Base-by-base conservation (phyloP, 345 rosid genomes). In the Populus davidiana region DNA sequence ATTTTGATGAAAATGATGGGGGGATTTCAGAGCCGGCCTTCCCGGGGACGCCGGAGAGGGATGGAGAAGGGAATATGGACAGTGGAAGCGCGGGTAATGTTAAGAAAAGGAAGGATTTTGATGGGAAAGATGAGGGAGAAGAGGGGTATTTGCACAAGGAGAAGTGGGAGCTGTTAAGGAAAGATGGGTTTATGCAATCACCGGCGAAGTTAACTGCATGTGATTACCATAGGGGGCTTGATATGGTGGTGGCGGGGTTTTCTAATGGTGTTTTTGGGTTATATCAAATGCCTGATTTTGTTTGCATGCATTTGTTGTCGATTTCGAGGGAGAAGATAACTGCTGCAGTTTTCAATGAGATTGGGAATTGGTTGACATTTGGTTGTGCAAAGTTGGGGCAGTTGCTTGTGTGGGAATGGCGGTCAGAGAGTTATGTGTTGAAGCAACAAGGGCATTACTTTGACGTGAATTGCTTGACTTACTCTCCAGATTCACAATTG, bases 371-470 rank as follows among this genome's bases (percentile, higher is more conserved):
- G 98, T 83, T 96, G 88, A 89, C 91, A 11, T 93, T 96, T 72
- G 99, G 99, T 36, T 92, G 98, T 78, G 95, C 99, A 16, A 92
- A 90, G 84, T 87, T 93, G 11, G 97, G 99, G 78, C 99, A 96
- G 81, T 83, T 93, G 82, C 93, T 93, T 59, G 97, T 96, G 43
- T 96, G 99, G 99, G 99, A 96, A 71, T 96, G 99, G 98, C 86
- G 90, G 71, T 90, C 97, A 0, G 99, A 96, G 79, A 96, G 94
- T 87, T 93, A 93, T 84, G 86, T 96, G 86, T 75, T 93, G 86
- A 96, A 93, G 90, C 99, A 96, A 77, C 98, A 96, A 82, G 99
- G 99, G n/a, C 99, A 96, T 80, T 96, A 89, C 81, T 93, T 93
- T 81, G 99, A 93, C 80, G 93, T 93, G 64, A 91, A 92, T 83